Conservation (phyloP, 2,329 filamentous ascomycete species). For the Blastomyces silverae region DNA sequence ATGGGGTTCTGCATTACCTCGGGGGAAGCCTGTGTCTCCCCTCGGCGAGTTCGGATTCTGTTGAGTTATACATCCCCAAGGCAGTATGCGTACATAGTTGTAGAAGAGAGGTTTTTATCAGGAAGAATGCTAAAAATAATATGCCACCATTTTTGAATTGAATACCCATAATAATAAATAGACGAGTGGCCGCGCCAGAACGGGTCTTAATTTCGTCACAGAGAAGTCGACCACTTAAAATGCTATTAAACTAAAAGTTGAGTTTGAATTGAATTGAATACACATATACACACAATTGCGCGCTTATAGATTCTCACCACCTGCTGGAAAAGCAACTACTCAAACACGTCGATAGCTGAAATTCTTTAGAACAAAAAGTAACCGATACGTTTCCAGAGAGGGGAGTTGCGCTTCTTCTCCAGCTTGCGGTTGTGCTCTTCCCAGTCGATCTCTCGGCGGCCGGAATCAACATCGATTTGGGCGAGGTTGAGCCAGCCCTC, state of each 20-base stretch:
- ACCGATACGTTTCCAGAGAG: conserved; percentile 15
- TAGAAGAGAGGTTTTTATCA: too few relatives aligned
- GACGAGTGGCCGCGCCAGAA: too few relatives aligned
- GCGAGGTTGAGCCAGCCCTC: conserved; percentile 51
- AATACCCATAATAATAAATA: too few relatives aligned
- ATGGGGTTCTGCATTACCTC: too few relatives aligned
- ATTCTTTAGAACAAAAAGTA: conserved; percentile 19
- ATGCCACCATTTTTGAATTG: too few relatives aligned
- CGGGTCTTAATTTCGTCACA: too few relatives aligned
- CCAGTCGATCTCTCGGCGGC: conserved; percentile 59
- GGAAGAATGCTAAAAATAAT: too few relatives aligned
- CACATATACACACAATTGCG: neutral
- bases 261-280: neutral
- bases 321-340: neutral
- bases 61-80: too few relatives aligned
- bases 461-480: conserved; percentile 61
- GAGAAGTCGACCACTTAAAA: too few relatives aligned
- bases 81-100: too few relatives aligned
- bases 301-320: neutral
- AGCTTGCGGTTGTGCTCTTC: conserved; percentile 50
- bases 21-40: too few relatives aligned
- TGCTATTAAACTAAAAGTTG: neutral
- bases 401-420: conserved; percentile 18
- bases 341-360: neutral
- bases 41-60: too few relatives aligned